Evolutionary conservation across 805 yeast genomes (phyloP).

Genomic region (Teunomyces lycoperdinae): DNA sequence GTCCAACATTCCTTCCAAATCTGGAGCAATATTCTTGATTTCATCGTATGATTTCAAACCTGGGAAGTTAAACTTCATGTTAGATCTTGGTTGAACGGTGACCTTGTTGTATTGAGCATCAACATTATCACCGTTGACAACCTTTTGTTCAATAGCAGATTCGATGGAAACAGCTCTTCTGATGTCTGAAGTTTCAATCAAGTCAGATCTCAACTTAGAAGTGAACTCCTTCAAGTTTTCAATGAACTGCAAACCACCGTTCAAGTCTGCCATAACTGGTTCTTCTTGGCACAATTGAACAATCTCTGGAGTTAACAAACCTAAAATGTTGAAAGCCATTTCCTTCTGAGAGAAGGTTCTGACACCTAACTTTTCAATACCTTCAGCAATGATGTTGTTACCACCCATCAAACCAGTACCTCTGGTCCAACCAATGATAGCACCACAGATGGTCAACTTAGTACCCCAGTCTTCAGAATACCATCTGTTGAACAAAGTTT

Average conservation of each 20-base stretch:
- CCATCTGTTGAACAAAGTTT: conserved; percentile 98
- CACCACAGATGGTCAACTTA: conserved; percentile 96
- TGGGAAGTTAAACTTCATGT: conserved; percentile 93
- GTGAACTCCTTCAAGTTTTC: conserved; percentile 89
- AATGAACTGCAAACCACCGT: conserved; percentile 96
- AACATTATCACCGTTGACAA: conserved; percentile 82
- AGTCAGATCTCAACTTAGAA: conserved; percentile 70
- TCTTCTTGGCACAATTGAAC: conserved; percentile 84
- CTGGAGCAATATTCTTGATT: conserved; percentile 64
- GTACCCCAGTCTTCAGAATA: conserved; percentile 94
- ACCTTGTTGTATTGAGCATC: conserved; percentile 82
- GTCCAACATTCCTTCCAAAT: conserved; percentile 87
- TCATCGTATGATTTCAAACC: conserved; percentile 72
- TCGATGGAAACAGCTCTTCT: conserved; percentile 95
- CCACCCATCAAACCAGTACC: conserved; percentile 99
- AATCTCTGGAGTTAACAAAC: conserved; percentile 85
- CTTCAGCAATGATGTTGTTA: conserved; percentile 96
- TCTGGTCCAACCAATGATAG: conserved; percentile 99
- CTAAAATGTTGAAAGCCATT: conserved; percentile 98
- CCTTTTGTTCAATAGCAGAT: conserved; percentile 81
- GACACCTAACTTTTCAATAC: conserved; percentile 92
- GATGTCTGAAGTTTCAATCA: conserved; percentile 80
- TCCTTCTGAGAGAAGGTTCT: conserved; percentile 98
- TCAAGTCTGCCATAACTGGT: conserved; percentile 97
- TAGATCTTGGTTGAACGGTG: conserved; percentile 87